Evolutionary conservation across 345 rosid species (phyloP).

Genomic region (Erysimum cheiranthoides): DNA sequence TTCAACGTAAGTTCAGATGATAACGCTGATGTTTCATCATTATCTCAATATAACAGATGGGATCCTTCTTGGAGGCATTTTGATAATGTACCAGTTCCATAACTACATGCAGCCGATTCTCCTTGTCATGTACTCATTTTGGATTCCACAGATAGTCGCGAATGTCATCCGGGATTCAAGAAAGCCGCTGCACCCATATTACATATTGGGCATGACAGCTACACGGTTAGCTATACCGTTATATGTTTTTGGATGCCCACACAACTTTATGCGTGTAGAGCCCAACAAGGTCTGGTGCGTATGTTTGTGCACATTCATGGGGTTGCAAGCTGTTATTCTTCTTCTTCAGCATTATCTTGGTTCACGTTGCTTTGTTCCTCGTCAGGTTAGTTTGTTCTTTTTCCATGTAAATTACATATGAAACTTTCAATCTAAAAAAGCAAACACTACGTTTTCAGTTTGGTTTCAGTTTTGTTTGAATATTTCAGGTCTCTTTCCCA

Average conservation of each 20-base stretch:
- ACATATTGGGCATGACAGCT: constrained; percentile 85
- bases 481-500: constrained; percentile 1
- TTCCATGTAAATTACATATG: constrained; percentile 7
- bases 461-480: not conserved
- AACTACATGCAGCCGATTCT: constrained; percentile 78
- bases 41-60: constrained; percentile 66
- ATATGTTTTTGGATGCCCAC: constrained; percentile 93
- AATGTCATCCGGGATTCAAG: constrained; percentile 90
- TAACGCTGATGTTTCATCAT: constrained; percentile 29
- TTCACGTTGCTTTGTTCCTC: constrained; percentile 95
- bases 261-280: constrained; percentile 92
- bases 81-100: constrained; percentile 92
- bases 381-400: constrained; percentile 64
- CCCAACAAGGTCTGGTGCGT: constrained; percentile 88
- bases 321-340: constrained; percentile 84
- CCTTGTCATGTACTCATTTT: constrained; percentile 86
- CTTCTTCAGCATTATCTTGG: constrained; percentile 96
- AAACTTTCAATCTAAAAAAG: not conserved
- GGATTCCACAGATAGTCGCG: constrained; percentile 93
- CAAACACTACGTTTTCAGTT: not conserved
- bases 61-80: constrained; percentile 96
- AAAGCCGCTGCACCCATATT: constrained; percentile 94
- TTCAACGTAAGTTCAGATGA: constrained; percentile 5
- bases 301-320: constrained; percentile 68
- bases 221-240: constrained; percentile 88